phyloP scores from a whole-genome alignment of 192 early-diverging fungal genomes.

The Umbelopsis ramanniana region DNA sequence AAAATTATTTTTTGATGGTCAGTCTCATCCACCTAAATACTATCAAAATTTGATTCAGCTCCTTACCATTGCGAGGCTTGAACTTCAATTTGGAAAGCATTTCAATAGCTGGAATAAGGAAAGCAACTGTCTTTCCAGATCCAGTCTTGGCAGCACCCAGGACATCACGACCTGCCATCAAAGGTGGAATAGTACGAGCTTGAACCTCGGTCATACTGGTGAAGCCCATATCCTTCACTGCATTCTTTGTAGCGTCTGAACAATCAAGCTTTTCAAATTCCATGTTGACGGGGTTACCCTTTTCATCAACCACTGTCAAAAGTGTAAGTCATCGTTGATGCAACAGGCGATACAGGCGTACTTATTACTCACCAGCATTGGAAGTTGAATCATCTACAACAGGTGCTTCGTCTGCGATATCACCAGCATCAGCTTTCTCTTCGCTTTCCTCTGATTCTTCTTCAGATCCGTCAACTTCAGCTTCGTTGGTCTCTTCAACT shows the following conservation, averaged over 20 bases:
- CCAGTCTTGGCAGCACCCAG: conserved; percentile 99
- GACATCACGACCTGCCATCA: conserved; percentile 96
- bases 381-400: neutral
- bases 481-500: neutral
- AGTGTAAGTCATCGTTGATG: neutral
- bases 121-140: conserved; percentile 95
- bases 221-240: conserved; percentile 92
- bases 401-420: conserved; percentile 4
- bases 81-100: conserved; percentile 89
- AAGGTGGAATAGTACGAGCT: conserved; percentile 91
- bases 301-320: conserved; percentile 1
- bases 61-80: conserved; percentile 91
- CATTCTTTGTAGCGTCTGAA: conserved; percentile 81
- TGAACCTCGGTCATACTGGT: conserved; percentile 96
- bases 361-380: neutral
- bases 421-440: conserved; percentile 8
- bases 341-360: neutral
- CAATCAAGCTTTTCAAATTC: conserved; percentile 80
- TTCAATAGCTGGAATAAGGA: conserved; percentile 95
- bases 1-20: neutral
- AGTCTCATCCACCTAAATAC: neutral
- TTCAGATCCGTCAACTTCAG: conserved; percentile 6
- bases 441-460: conserved; percentile 4
- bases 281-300: conserved; percentile 41
- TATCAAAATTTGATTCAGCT: too few relatives aligned